Evolutionary conservation across 306 rosid species (phyloP), one percentile per base, ranked within the genome.

Genomic region (Acmispon strigosus): DNA sequence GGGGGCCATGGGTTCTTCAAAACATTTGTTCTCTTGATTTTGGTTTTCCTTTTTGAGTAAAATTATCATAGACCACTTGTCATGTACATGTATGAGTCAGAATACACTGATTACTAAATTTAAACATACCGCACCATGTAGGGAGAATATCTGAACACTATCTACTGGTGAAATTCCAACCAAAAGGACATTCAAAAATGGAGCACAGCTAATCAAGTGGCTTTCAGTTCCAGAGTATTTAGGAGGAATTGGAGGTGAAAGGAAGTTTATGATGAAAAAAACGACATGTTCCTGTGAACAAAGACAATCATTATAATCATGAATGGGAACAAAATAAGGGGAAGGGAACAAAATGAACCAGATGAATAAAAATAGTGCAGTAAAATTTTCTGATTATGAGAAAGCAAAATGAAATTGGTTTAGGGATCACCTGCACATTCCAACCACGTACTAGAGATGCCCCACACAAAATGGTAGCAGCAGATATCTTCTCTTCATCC

Each of bases 401-500:
- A 78, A 63, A 62, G 61, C 13, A 45, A 57, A 20, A 59, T 13
- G 15, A 34, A 16, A 37, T 16, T 18, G 59, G 43, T 14, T 60
- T 70, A 60, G 24, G 55, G 66, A 66, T 76, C 84, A 90, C 99
- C 96, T 94, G 99, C 79, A 91, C 82, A 82, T 89, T 91, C 99
- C 99, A 94, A 65, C 99, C 99, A 74, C 91, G 90, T 57, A 89
- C 87, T 56, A 94, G 83, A 67, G 99, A 91, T 63, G 96, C 95
- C 69, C 99, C 97, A 48, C 99, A 94, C 52, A 94, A 92, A 79
- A 94, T 80, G 53, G 89, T 89, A 72, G 96, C 96, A 67, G 97
- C 97, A 61, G 96, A 89, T 74, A 94, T 79, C 91, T 86, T 94
- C 83, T 91, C 97, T 48, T 86, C 96, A 53, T 89, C 84, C 39